phyloP scores from a whole-genome alignment of 441 rosid genomes.

The Hura crepitans region DNA sequence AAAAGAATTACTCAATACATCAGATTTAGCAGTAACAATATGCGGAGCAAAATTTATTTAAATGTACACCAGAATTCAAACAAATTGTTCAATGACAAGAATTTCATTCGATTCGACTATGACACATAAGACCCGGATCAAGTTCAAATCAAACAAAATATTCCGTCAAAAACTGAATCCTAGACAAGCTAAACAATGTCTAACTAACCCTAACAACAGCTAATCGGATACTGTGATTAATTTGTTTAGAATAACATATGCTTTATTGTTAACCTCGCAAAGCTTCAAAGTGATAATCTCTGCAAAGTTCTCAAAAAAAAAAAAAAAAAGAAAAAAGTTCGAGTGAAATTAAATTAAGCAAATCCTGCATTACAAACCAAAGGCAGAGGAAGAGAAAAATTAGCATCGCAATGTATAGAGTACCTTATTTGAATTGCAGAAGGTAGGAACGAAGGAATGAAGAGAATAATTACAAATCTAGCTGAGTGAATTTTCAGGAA shows the following conservation, averaged over 20 bases:
- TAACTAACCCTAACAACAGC: not conserved
- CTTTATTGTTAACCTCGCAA: no score
- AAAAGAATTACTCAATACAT: not conserved
- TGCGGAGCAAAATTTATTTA: not conserved
- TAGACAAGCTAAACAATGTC: not conserved
- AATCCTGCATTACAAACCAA: no score
- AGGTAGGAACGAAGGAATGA: not conserved
- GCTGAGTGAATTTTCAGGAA: not conserved
- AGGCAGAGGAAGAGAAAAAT: no score
- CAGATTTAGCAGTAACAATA: not conserved
- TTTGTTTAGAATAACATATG: not conserved
- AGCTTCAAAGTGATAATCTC: no score
- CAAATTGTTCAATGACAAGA: not conserved
- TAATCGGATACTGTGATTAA: not conserved
- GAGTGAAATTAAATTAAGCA: not conserved
- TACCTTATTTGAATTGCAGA: slow-evolving; percentile 13
- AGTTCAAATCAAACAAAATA: not conserved
- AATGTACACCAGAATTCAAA: not conserved
- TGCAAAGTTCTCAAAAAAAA: no score
- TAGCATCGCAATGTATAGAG: not conserved
- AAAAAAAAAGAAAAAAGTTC: not conserved
- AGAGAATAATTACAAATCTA: not conserved
- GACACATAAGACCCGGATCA: not conserved
- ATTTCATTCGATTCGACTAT: not conserved
- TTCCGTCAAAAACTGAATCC: not conserved